Conservation (phyloP, 129 eudicot genomes). For the Flaveria trinervia region DNA sequence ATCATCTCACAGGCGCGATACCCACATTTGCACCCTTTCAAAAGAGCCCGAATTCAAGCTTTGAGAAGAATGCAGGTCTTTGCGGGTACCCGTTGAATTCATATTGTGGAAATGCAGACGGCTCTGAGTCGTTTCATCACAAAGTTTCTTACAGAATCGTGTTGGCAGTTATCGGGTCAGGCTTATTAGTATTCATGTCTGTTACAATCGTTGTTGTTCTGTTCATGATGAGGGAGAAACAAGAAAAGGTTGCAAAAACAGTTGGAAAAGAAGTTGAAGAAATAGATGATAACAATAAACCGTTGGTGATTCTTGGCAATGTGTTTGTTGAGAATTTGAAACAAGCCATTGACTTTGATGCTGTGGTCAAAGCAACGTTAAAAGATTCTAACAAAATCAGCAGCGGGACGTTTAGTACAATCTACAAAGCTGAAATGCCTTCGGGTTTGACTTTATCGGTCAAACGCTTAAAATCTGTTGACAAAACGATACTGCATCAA, state of each 20-base stretch:
- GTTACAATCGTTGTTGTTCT: constrained; percentile 79
- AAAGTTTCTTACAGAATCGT: constrained; percentile 77
- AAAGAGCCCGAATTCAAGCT: constrained; percentile 83
- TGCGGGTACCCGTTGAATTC: constrained; percentile 84
- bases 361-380: constrained; percentile 76
- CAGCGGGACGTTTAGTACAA: constrained; percentile 85
- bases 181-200: constrained; percentile 77
- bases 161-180: constrained; percentile 92
- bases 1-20: constrained; percentile 75
- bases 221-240: constrained; percentile 94
- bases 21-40: constrained; percentile 84
- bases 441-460: constrained; percentile 84
- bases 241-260: constrained; percentile 67
- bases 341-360: constrained; percentile 94
- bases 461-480: constrained; percentile 78
- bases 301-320: constrained; percentile 68
- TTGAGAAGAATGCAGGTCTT: constrained; percentile 75
- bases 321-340: constrained; percentile 78
- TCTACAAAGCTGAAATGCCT: constrained; percentile 94
- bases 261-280: constrained; percentile 48
- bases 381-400: constrained; percentile 82
- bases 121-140: constrained; percentile 56
- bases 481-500: constrained; percentile 64
- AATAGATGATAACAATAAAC: constrained; percentile 42
- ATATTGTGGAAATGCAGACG: constrained; percentile 55